These are phyloP conservation scores for Amanita phalloides DNA, from an alignment of 768 basidiomycete genomes.

Conservation along the genomic window DNA sequence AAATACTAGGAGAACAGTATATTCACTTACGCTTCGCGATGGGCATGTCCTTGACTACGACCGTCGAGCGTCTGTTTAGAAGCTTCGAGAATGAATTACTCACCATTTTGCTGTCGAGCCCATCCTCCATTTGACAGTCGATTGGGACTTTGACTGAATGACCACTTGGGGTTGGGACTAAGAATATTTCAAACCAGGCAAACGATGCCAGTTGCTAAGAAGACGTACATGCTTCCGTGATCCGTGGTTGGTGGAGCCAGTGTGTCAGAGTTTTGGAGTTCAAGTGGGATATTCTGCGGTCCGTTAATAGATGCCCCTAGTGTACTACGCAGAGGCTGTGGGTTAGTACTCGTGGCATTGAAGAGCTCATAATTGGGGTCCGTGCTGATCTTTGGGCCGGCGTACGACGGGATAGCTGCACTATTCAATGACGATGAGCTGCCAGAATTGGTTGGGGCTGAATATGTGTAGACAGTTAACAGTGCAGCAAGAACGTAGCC, in stretches of 20 bases:
- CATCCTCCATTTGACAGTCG: slow-evolving; percentile 49
- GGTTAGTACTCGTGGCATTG: slow-evolving; percentile 15
- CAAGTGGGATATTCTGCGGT: slow-evolving; percentile 28
- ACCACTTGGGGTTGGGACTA: slow-evolving; percentile 45
- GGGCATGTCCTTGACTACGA: slow-evolving; percentile 34
- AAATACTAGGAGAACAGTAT: neutral
- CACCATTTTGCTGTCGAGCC: slow-evolving; percentile 46
- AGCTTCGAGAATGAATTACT: slow-evolving; percentile 2
- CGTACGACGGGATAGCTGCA: neutral
- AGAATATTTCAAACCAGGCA: neutral
- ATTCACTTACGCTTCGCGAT: slow-evolving; percentile 30
- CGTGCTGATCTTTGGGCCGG: slow-evolving; percentile 20
- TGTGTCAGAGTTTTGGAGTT: slow-evolving; percentile 31
- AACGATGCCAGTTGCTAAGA: neutral
- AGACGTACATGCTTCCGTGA: slow-evolving; percentile 29
- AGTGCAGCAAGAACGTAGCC: neutral
- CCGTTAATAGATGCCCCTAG: slow-evolving; percentile 33
- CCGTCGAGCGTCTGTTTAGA: neutral
- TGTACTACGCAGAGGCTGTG: slow-evolving; percentile 25
- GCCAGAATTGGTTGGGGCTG: neutral
- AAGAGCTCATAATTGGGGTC: slow-evolving; percentile 36
- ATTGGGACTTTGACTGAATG: slow-evolving; percentile 43
- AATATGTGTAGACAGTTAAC: neutral
- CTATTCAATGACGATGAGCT: too few relatives aligned
- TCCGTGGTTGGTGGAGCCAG: slow-evolving; percentile 36